phyloP scores from a whole-genome alignment of 2,329 filamentous ascomycete genomes.

The Verruconis gallopava region DNA sequence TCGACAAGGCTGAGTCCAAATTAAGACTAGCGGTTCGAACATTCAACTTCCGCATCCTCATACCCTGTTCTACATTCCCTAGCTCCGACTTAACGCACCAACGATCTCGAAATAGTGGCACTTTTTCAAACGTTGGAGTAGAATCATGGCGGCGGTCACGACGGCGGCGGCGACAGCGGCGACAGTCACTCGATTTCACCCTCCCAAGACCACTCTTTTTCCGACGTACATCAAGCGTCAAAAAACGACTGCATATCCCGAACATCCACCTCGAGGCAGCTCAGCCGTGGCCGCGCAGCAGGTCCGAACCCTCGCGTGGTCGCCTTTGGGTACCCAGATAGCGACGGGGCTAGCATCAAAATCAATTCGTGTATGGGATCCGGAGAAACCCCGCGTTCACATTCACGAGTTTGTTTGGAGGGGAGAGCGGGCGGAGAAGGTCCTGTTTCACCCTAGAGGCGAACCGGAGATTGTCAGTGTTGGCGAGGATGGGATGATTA shows the following conservation, averaged over 20 bases:
- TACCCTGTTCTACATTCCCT: too few relatives aligned
- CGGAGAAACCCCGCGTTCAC: conserved; percentile 59
- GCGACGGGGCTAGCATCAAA: conserved; percentile 66
- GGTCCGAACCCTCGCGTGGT: conserved; percentile 81
- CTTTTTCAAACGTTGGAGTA: too few relatives aligned
- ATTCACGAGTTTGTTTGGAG: conserved; percentile 65
- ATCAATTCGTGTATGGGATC: conserved; percentile 68
- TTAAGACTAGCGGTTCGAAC: too few relatives aligned
- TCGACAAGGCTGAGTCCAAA: too few relatives aligned
- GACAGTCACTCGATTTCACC: conserved; percentile 35
- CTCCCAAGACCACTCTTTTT: conserved; percentile 58
- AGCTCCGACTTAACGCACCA: too few relatives aligned
- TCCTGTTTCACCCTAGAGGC: conserved; percentile 64
- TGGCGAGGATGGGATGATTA: conserved; percentile 58
- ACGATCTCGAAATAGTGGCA: too few relatives aligned
- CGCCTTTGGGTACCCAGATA: conserved; percentile 67
- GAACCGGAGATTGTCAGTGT: conserved; percentile 67
- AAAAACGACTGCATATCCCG: conserved; percentile 55
- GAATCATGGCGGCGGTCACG: conserved; percentile 31
- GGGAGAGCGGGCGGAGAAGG: conserved; percentile 53
- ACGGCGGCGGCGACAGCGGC: conserved; percentile 27
- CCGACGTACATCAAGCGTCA: conserved; percentile 51
- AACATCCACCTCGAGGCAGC: conserved; percentile 22
- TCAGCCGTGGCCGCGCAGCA: conserved; percentile 19
- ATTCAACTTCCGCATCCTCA: too few relatives aligned